Percentiles rank a stretch among this genome's conserved stretches.
phyloP scores from a whole-genome alignment of 169 alveolate genomes.

The Cryptosporidium canis region DNA sequence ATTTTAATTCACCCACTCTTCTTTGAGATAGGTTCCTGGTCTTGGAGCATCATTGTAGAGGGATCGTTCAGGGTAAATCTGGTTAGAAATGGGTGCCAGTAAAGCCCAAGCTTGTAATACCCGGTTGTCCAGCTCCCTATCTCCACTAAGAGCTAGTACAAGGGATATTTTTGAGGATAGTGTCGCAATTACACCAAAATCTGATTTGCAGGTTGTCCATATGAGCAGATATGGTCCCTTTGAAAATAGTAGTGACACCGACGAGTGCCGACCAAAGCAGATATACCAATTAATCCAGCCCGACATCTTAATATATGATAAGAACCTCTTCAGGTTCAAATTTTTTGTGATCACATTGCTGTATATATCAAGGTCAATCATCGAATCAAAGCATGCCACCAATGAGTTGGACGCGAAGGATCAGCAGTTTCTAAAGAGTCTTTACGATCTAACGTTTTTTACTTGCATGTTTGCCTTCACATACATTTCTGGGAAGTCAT shows the following conservation, averaged over 20 bases:
- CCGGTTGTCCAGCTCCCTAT: not conserved
- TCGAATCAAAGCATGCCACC: not conserved
- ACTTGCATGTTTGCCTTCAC: slow-evolving; percentile 6
- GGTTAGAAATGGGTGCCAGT: not conserved
- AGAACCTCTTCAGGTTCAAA: slow-evolving; percentile 6
- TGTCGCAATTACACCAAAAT: not conserved
- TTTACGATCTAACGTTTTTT: not conserved
- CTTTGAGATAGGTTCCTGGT: too few species aligned
- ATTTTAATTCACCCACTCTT: too few species aligned
- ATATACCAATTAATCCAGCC: not conserved
- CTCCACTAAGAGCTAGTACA: not conserved
- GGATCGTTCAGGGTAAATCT: not conserved
- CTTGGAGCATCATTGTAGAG: not conserved
- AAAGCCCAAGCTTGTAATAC: not conserved
- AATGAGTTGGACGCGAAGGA: not conserved
- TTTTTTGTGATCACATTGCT: not conserved
- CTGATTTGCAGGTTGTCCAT: not conserved
- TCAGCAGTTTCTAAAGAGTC: not conserved
- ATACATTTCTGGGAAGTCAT: slow-evolving; percentile 32
- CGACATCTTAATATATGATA: not conserved
- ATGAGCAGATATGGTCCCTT: not conserved
- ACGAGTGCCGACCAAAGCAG: not conserved
- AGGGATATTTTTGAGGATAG: not conserved
- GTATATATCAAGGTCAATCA: not conserved
- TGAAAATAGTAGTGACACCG: not conserved